These are phyloP conservation scores for Aspergillus versicolor DNA, from an alignment of 2,329 filamentous ascomycete species.

Conservation along the genomic window DNA sequence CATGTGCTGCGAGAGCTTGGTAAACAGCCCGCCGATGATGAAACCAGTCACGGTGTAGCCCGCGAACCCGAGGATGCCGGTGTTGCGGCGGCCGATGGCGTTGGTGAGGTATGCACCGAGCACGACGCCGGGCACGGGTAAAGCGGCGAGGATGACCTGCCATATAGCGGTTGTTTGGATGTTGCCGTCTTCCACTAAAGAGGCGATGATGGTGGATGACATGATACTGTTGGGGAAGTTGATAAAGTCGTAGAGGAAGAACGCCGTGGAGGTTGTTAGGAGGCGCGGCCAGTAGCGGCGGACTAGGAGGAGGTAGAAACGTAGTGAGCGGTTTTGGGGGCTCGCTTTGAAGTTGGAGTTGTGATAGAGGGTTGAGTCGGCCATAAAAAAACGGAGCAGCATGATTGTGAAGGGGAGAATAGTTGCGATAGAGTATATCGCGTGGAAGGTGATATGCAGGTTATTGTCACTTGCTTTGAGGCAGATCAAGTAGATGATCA, in stretches of 20 bases:
- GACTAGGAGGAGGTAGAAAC: constrained; percentile 25
- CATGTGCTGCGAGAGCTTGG: constrained; percentile 27
- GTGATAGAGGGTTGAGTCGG: constrained; percentile 33
- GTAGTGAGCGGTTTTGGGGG: constrained; percentile 21
- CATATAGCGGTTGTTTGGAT: constrained; percentile 35
- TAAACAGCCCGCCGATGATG: constrained; percentile 31
- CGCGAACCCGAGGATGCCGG: constrained; percentile 31
- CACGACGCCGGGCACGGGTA: constrained; percentile 36
- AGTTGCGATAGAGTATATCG: constrained; percentile 33
- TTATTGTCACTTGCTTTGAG: constrained; percentile 38
- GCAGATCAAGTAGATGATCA: constrained; percentile 37
- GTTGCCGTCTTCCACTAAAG: constrained; percentile 31
- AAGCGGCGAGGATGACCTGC: constrained; percentile 34
- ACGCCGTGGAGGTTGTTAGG: constrained; percentile 33
- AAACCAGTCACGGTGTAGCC: constrained; percentile 31
- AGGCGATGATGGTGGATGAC: constrained; percentile 35
- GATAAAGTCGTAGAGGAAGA: constrained; percentile 40
- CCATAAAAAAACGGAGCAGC: constrained; percentile 35
- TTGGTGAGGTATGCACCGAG: constrained; percentile 35
- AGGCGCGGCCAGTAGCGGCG: constrained; percentile 29
- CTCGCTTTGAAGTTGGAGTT: constrained; percentile 31
- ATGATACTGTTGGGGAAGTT: constrained; percentile 41
- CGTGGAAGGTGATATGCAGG: constrained; percentile 29
- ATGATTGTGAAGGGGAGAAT: constrained; percentile 34
- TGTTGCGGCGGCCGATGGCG: constrained; percentile 30